Base-by-base conservation (phyloP, 2,329 filamentous ascomycete genomes). In the Microdochium bolleyi region DNA sequence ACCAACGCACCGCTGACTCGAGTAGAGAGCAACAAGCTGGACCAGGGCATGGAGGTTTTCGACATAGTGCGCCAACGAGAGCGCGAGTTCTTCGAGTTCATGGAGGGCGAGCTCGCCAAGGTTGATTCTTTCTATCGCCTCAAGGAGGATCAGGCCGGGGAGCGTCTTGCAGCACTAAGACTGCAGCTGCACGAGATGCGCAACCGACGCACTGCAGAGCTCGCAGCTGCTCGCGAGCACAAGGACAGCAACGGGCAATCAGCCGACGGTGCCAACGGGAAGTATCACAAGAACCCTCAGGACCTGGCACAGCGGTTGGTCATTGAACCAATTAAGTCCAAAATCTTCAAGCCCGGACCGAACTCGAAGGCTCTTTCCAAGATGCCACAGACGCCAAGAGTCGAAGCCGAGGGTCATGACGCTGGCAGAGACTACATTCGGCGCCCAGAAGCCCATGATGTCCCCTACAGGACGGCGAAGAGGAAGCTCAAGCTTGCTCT, bases 111-210 rank as follows among this genome's bases (percentile, higher is more conserved):
- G 70, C 74, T 99, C 14, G 78, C 85, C n/a, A 99, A 97, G 70
- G 89, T 99, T 11, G 92, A 99, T 65, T 71, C 75, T 0, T 99
- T 99, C 64, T 97, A 97, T 73, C 84, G 82, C 60, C 73, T 82
- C 59, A 96, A 96, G 65, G 94, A 99, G 65, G 80, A 88, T 25
- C 89, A 96, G 64, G 89, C 92, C 0, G 87, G 83, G 0, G 73
- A 85, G 52, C 82, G 92, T 2, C 73, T 96, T 24, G 72, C 75
- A 1, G 67, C 87, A 3, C 75, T 99, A 49, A 82, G 88, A 44
- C 83, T 91, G 51, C 94, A 99, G 66, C 77, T 99, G 30, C 92
- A 95, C 64, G 88, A 95, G 61, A 96, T 97, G 90, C 82, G 91
- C 48, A 90, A 95, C 65, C 82, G 87, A 14, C 84, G 92, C 22